Evolutionary conservation across 208 protist genomes (phyloP).

Genomic region (Phytomonas francai): DNA sequence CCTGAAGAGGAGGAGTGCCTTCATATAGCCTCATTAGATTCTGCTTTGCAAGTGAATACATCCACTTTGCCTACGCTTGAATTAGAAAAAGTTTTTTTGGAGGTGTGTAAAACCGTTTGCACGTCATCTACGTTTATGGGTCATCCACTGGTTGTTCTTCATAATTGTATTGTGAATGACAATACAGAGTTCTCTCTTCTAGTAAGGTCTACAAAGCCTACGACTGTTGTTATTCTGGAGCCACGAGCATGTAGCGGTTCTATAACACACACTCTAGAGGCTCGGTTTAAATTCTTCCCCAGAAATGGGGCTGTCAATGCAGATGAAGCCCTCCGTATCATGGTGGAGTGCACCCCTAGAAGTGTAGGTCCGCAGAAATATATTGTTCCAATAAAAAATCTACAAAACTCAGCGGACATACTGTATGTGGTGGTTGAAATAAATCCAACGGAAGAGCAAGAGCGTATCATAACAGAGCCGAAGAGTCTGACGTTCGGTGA

Average conservation of each 20-base stretch:
- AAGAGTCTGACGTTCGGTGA: conserved; percentile 49
- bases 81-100: background rate
- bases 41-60: background rate
- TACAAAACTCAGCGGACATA: conserved; percentile 52
- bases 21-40: conserved; percentile 6
- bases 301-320: conserved; percentile 44
- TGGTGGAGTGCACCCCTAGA: conserved; percentile 67
- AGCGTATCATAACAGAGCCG: conserved; percentile 55
- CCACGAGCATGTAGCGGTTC: conserved; percentile 23
- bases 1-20: conserved; percentile 36
- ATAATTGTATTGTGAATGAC: conserved; percentile 69
- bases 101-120: conserved; percentile 5
- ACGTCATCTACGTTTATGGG: conserved; percentile 42
- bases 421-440: conserved; percentile 70
- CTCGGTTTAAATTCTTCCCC: conserved; percentile 73
- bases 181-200: conserved; percentile 60
- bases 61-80: conserved; percentile 7
- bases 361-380: conserved; percentile 76
- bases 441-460: conserved; percentile 59
- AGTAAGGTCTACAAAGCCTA: conserved; percentile 33
- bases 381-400: conserved; percentile 77
- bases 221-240: conserved; percentile 70
- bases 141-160: conserved; percentile 50
- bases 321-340: conserved; percentile 48
- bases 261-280: conserved; percentile 39